Evolutionary conservation across 225 moss, liverwort and hornwort genomes (phyloP), one percentile per base, ranked within the genome.

Genomic region (Anthoceros angustus): DNA sequence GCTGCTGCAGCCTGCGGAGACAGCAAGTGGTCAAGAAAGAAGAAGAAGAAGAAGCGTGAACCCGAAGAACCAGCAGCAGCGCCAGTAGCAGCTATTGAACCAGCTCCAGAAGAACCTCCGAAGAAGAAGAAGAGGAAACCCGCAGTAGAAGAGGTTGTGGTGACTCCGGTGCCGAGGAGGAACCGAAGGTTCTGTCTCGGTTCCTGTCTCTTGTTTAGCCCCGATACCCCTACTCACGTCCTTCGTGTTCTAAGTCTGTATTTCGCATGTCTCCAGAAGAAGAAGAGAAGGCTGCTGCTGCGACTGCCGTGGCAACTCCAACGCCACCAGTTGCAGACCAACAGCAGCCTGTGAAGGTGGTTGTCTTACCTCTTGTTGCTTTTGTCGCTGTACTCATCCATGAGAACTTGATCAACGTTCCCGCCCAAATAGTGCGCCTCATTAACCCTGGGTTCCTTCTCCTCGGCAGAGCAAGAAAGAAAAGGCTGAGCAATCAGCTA

Each of bases 401-500:
- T 46, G 45, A 46, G 11, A 16, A 46, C 45, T 25, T 39, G 4
- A 42, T 78, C 20, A 74, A 71, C 45, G 70, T 75, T 12, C 73
- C 70, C 2, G 81, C 72, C 69, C 66, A 5, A 76, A 77, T 39
- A 75, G 72, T 12, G 79, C 71, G 65, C n/a, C n/a, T n/a, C n/a
- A n/a, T n/a, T n/a, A n/a, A n/a, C n/a, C n/a, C n/a, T n/a, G 26
- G 62, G 15, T 70, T 76, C 50, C 73, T 79, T 0, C 76, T 77
- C 12, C 79, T 69, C 81, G 82, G 75, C 86, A 71, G 41, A 72
- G 55, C 43, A 66, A 61, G 42, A 67, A 70, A 25, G 71, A 40
- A 7, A 60, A 82, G 67, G 73, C 75, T 40, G 82, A 75, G 65
- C 42, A 71, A 0, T 74, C 65, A 64, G 78, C 67, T 1, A 64